Base-by-base conservation (phyloP, 176 grass and related monocot genomes). In the Avena eriantha region DNA sequence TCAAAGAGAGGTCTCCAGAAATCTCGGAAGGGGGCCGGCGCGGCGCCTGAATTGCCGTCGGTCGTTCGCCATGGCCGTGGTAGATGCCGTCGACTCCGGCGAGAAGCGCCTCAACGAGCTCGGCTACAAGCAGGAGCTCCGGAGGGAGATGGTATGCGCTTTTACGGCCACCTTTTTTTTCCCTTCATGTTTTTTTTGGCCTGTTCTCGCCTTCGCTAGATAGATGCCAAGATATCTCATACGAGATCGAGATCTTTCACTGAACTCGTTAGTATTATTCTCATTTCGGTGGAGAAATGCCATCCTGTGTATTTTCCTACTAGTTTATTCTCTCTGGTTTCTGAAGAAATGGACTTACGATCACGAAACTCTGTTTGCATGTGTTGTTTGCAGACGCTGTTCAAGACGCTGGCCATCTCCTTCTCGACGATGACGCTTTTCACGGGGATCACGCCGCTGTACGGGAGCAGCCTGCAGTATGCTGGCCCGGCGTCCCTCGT, bases 81-180 rank as follows among this genome's bases (percentile, higher is more conserved):
- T 59, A 14, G 72, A 80, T 18, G 85, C 15, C n/a, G 34, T 94
- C 39, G 97, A 98, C 91, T 96, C 97, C 17, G 97, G 97, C 60
- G 97, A 98, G 94, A 98, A 96, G 94, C 97, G 97, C 19, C 91
- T 98, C 85, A 98, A 98, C 73, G 97, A 98, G 84, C 97, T 98
- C 61, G 97, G 97, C 33, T 98, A 98, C 97, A 98, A 98, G 90
- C 97, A 98, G 89, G 97, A 98, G 86, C 97, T 98, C 87, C 89
- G 97, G 23, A 78, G 97, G 76, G 96, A 98, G 87, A 98, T 98
- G 97, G 97, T 96, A 59, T 53, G 39, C 39, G 71, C 8, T 60
- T 5, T 29, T 21, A 23, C 26, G 8, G 2, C 69, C 13, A 36
- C 10, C 7, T 26, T 51, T 66, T 2, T 41, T 5, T 22, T 33